Base-by-base conservation (phyloP, 768 basidiomycete genomes). In the Vararia minispora region DNA sequence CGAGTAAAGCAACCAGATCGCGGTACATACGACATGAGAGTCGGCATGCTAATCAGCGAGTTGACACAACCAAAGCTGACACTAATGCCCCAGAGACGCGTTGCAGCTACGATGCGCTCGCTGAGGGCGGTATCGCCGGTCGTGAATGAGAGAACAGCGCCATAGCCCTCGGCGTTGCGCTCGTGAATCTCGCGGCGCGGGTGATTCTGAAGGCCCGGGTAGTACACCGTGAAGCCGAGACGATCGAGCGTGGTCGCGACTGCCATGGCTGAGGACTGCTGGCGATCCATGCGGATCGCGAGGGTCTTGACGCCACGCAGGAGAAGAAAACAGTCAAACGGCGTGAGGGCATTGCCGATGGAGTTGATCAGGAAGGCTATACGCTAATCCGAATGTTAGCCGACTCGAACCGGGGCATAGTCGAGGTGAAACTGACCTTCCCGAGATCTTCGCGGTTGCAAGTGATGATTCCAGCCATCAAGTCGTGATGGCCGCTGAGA, bases 51-150 rank as follows among this genome's bases (percentile, higher is more conserved):
- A 62, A 98, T 98, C 58, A 99, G 58, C 53, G 87, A 90, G 65
- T 99, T 99, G 44, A 99, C 92, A 48, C 87, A 91, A 23, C 95
- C 95, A 53, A 99, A 99, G 56, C 88, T 91, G 51, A 99, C 95
- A 45, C 84, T 89, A 53, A 99, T 97, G 14, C 92, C 88, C 92
- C 94, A 99, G 20, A 99, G 64, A 37, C 90, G 71, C 12, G 95
- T 87, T 1, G 80, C 85, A 5, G 83, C 94, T 7, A 99, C 91
- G 43, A 98, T 84, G 36, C 79, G 74, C 60, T 98, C 91, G 55
- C 88, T 92, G 42, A 97, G 55, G 34, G 70, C 78, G 53, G 87
- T 90, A 62, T 89, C 82, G 20, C 83, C 91, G 3, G 95, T 99
- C 45, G 86, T 82, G 53, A 99, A 99, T 50, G 85, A 89, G 34